Conservation (phyloP, 2,329 filamentous ascomycete species). For the Hymenoscyphus infarciens region DNA sequence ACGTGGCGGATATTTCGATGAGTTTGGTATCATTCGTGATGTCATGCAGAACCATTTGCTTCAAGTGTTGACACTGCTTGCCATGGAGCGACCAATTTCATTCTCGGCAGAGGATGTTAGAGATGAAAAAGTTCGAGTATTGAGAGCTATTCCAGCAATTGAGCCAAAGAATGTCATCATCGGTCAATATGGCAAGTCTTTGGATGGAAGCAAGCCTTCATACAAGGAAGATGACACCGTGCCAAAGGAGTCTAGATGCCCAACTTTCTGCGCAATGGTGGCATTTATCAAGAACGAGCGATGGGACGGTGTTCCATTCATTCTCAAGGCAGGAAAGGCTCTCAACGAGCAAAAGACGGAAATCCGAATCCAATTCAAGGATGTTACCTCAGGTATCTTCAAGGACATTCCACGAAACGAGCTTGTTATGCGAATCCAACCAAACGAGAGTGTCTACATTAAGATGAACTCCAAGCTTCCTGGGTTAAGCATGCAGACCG, state of each 20-base stretch:
- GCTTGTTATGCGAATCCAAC: slow-evolving; percentile 97
- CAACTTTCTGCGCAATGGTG: slow-evolving; percentile 95
- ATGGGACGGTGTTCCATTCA: slow-evolving; percentile 99
- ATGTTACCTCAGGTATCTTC: slow-evolving; percentile 98
- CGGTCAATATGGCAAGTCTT: slow-evolving; percentile 93
- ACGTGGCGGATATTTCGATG: slow-evolving; percentile 96
- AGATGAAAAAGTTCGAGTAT: slow-evolving; percentile 96
- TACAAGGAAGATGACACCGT: slow-evolving; percentile 99
- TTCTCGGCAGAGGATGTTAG: slow-evolving; percentile 98
- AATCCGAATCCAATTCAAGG: slow-evolving; percentile 98
- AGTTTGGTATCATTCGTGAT: slow-evolving; percentile 98
- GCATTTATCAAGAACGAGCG: slow-evolving; percentile 99
- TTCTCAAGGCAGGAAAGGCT: slow-evolving; percentile 98
- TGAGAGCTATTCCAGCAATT: slow-evolving; percentile 88
- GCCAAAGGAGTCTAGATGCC: slow-evolving; percentile 93
- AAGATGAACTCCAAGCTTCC: slow-evolving; percentile 99
- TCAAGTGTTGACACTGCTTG: slow-evolving; percentile 90
- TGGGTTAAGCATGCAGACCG: slow-evolving; percentile 98
- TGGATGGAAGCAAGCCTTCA: slow-evolving; percentile 92
- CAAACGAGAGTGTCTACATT: slow-evolving; percentile 99
- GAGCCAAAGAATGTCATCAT: slow-evolving; percentile 99
- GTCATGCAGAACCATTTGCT: slow-evolving; percentile 99
- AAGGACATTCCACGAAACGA: slow-evolving; percentile 99
- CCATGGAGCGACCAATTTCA: slow-evolving; percentile 97
- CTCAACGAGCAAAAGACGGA: slow-evolving; percentile 99